Conservation (phyloP, 1,139 yeast species). For the Magnusiomyces sp. region DNA sequence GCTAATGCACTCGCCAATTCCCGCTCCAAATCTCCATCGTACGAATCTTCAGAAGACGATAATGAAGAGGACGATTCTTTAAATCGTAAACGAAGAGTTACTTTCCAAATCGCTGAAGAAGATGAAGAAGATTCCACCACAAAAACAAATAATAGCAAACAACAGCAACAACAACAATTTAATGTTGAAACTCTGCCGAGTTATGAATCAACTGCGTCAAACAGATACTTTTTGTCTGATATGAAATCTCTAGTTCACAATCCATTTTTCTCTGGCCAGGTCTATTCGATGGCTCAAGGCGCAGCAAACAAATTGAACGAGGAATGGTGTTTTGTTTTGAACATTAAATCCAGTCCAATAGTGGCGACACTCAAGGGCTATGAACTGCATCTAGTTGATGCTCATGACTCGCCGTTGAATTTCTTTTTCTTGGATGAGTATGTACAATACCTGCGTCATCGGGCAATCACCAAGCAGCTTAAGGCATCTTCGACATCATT, state of each 20-base stretch:
- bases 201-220: background rate
- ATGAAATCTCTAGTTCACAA: background rate
- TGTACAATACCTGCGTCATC: background rate
- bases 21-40: no score
- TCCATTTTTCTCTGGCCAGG: constrained; percentile 4
- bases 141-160: background rate
- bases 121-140: background rate
- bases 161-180: no score
- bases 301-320: background rate
- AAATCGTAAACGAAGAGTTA: no score
- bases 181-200: background rate
- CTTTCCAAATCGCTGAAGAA: no score
- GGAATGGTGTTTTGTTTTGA: constrained; percentile 2
- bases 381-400: constrained; percentile 1
- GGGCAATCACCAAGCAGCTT: no score
- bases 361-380: background rate
- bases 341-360: background rate
- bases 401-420: background rate
- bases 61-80: no score
- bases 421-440: constrained; percentile 3
- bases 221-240: background rate
- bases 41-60: no score
- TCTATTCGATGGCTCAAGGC: background rate
- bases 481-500: no score
- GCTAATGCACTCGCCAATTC: no score